Evolutionary conservation across 495 filamentous ascomycete genomes (phyloP).

Genomic region (Trichoderma virens): DNA sequence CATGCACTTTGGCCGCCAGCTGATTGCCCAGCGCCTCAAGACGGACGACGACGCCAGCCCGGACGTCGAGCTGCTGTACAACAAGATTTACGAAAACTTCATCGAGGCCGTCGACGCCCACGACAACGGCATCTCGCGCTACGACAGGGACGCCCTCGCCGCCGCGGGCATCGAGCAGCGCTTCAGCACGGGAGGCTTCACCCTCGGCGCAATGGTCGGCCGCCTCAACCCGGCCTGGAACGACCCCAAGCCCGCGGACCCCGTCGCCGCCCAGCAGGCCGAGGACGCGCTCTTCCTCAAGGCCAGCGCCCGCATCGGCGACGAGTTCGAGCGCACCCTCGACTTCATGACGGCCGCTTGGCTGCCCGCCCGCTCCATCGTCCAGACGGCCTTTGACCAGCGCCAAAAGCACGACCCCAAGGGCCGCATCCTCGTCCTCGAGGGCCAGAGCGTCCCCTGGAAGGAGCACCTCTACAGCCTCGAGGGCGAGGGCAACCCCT

Average conservation of each 20-base stretch:
- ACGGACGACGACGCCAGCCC: conserved; percentile 18
- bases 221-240: conserved; percentile 73
- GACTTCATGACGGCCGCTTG: conserved; percentile 64
- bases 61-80: conserved; percentile 66
- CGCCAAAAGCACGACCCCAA: conserved; percentile 58
- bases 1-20: conserved; percentile 83
- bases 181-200: conserved; percentile 75
- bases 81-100: conserved; percentile 87
- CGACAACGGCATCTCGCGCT: conserved; percentile 85
- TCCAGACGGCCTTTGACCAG: conserved; percentile 59
- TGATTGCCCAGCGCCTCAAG: conserved; percentile 48
- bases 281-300: conserved; percentile 74
- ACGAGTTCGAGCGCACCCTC: conserved; percentile 73
- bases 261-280: conserved; percentile 54
- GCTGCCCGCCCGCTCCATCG: conserved; percentile 78
- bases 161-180: conserved; percentile 64
- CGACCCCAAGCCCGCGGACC: conserved; percentile 37
- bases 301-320: conserved; percentile 75
- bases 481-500: conserved; percentile 51
- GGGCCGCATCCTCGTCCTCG: conserved; percentile 75
- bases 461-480: conserved; percentile 90
- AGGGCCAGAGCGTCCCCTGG: conserved; percentile 74
- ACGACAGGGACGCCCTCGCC: conserved; percentile 56
- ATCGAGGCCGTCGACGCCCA: conserved; percentile 95
- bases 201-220: conserved; percentile 72